Evolutionary conservation across 2,329 filamentous ascomycete species (phyloP).

Genomic region (Fusarium succisae): DNA sequence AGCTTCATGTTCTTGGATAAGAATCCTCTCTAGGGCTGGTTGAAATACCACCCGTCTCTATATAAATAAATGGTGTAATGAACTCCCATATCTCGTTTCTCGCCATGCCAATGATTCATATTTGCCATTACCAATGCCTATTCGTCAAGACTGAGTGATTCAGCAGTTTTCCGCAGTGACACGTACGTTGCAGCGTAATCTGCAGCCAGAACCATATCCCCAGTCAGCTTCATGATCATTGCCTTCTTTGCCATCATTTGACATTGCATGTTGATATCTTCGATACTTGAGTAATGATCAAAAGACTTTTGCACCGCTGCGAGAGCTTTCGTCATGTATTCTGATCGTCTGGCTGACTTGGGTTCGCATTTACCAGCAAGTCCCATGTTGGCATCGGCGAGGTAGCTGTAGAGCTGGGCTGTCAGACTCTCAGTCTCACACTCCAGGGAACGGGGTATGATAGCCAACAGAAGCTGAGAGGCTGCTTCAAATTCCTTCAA

Average conservation of each 20-base stretch:
- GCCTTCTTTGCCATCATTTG: constrained; percentile 86
- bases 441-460: constrained; percentile 81
- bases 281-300: constrained; percentile 70
- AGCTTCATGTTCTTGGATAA: constrained; percentile 1
- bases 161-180: constrained; percentile 58
- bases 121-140: constrained; percentile 10
- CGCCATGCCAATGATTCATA: neutral
- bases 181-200: constrained; percentile 74
- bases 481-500: constrained; percentile 77
- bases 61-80: constrained; percentile 29
- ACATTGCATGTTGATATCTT: constrained; percentile 74
- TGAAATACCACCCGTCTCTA: neutral
- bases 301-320: constrained; percentile 71
- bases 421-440: constrained; percentile 69
- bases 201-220: constrained; percentile 70
- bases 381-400: constrained; percentile 84
- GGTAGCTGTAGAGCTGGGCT: constrained; percentile 72
- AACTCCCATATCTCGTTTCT: neutral
- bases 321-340: constrained; percentile 67
- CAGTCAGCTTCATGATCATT: constrained; percentile 75
- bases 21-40: neutral
- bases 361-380: constrained; percentile 66
- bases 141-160: constrained; percentile 41
- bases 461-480: constrained; percentile 69
- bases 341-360: constrained; percentile 58